These are phyloP conservation scores for Lizanozyma gosingica DNA, from an alignment of 1,139 yeast species.

Conservation along the genomic window DNA sequence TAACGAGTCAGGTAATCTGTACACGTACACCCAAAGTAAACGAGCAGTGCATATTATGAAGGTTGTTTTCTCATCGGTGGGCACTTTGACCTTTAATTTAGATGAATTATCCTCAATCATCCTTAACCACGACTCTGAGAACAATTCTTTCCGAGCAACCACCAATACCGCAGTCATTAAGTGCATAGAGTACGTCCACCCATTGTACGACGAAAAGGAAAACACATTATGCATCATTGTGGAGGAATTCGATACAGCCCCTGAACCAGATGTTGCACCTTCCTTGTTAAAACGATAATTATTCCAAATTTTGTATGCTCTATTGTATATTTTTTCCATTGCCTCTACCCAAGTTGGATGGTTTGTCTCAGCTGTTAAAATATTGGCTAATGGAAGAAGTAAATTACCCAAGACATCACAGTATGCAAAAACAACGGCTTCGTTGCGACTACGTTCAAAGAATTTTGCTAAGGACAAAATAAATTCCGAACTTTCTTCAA, in stretches of 20 bases:
- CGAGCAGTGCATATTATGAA: slow-evolving; percentile 62
- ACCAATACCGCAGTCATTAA: slow-evolving; percentile 67
- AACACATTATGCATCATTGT: neutral
- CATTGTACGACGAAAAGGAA: slow-evolving; percentile 29
- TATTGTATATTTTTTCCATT: slow-evolving; percentile 49
- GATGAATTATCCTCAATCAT: slow-evolving; percentile 46
- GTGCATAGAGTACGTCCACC: slow-evolving; percentile 68
- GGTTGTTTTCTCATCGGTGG: slow-evolving; percentile 49
- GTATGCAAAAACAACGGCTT: slow-evolving; percentile 63
- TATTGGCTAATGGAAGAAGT: slow-evolving; percentile 74
- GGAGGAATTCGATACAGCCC: neutral
- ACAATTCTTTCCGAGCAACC: slow-evolving; percentile 74
- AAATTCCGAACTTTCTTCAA: slow-evolving; percentile 91
- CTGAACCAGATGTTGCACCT: neutral
- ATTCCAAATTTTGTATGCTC: slow-evolving; percentile 34
- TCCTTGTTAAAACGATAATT: slow-evolving; percentile 5
- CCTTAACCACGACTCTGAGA: slow-evolving; percentile 65
- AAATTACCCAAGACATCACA: slow-evolving; percentile 75
- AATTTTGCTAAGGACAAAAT: slow-evolving; percentile 79
- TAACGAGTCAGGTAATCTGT: slow-evolving; percentile 79
- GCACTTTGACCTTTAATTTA: slow-evolving; percentile 30
- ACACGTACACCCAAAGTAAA: slow-evolving; percentile 81
- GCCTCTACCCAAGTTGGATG: slow-evolving; percentile 95
- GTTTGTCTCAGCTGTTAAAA: slow-evolving; percentile 87
- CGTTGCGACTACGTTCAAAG: slow-evolving; percentile 57